Conservation (phyloP, 768 basidiomycete species). For the Tricholoma bakamatsutake region DNA sequence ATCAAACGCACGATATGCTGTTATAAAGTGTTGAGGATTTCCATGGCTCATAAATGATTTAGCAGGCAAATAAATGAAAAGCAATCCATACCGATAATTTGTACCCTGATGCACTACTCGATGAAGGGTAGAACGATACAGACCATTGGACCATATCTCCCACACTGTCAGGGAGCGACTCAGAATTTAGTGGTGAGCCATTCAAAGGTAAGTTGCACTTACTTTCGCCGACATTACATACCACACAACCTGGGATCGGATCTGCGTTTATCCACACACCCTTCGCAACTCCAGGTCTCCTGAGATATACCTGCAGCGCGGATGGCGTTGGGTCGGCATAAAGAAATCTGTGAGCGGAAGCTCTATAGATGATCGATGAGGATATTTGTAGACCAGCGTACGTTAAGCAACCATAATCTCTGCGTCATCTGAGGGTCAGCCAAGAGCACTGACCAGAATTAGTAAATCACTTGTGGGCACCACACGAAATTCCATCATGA, state of each 20-base stretch:
- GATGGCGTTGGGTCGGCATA: slow-evolving; percentile 74
- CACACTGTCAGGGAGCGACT: slow-evolving; percentile 51
- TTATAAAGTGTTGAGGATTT: background rate
- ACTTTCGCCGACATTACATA: slow-evolving; percentile 94
- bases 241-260: slow-evolving; percentile 76
- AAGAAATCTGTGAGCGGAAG: slow-evolving; percentile 56
- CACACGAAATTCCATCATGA: slow-evolving; percentile 83
- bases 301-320: slow-evolving; percentile 79
- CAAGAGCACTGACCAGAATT: background rate
- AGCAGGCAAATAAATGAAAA: slow-evolving; percentile 16
- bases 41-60: background rate
- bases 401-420: slow-evolving; percentile 92
- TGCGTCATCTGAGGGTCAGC: slow-evolving; percentile 20
- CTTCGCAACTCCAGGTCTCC: slow-evolving; percentile 33
- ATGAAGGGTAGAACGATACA: slow-evolving; percentile 86
- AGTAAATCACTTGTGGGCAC: slow-evolving; percentile 70
- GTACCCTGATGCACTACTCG: slow-evolving; percentile 73
- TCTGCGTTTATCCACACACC: slow-evolving; percentile 82
- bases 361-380: background rate
- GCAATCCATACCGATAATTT: slow-evolving; percentile 51
- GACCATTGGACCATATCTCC: slow-evolving; percentile 85
- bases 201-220: slow-evolving; percentile 19
- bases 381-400: slow-evolving; percentile 26
- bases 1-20: slow-evolving; percentile 64
- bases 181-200: background rate